phyloP scores from a whole-genome alignment of 768 basidiomycete genomes.

The Lyophyllum semitale region DNA sequence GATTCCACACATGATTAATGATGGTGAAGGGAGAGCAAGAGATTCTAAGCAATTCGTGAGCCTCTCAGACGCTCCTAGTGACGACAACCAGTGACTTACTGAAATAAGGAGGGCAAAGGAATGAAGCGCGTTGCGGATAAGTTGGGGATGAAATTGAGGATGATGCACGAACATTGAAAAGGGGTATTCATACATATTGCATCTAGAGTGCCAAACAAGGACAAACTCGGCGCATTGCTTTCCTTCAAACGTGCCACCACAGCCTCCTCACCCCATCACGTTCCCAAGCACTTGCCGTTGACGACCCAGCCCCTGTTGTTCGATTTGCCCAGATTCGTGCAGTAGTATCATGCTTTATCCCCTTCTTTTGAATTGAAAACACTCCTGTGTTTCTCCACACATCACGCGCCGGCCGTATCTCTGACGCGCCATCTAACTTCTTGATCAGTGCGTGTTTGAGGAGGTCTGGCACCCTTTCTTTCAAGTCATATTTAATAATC shows the following conservation, averaged over 20 bases:
- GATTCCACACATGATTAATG: conserved; percentile 82
- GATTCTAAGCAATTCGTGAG: neutral
- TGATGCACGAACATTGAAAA: conserved; percentile 5
- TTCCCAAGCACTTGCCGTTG: neutral
- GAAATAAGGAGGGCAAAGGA: conserved; percentile 16
- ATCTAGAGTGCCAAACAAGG: conserved; percentile 25
- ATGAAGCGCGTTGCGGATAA: conserved; percentile 25
- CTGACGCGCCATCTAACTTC: too few relatives aligned
- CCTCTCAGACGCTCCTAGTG: neutral
- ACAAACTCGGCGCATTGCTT: conserved; percentile 28
- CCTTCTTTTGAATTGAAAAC: neutral
- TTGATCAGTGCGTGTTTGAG: too few relatives aligned
- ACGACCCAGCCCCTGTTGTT: neutral
- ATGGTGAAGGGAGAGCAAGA: neutral
- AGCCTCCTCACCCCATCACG: conserved; percentile 9
- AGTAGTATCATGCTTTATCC: neutral
- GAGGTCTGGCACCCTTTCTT: too few relatives aligned
- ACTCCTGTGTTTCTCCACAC: neutral
- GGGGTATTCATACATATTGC: conserved; percentile 22
- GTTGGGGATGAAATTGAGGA: conserved; percentile 9
- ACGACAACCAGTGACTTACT: conserved; percentile 10
- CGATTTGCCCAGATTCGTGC: neutral
- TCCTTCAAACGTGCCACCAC: conserved; percentile 13
- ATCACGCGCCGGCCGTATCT: neutral
- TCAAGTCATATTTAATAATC: too few relatives aligned